Conservation (phyloP, 805 yeast genomes). For the Saturnispora quitensis region DNA sequence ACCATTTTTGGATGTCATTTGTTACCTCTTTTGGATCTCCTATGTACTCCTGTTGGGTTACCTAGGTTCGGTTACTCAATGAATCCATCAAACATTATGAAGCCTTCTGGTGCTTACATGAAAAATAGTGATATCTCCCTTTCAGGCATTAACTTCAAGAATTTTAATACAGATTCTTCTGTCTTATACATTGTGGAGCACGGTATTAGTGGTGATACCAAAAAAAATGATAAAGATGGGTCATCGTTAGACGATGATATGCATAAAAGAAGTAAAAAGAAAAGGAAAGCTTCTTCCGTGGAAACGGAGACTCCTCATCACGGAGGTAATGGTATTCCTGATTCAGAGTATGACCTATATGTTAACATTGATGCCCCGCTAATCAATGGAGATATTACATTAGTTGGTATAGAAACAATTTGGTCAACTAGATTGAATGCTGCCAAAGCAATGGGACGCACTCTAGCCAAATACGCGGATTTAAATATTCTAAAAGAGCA, state of each 20-base stretch:
- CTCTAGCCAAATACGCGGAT: conserved; percentile 41
- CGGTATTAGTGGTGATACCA: not conserved
- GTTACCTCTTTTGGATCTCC: conserved; percentile 50
- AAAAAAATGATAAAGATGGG: not conserved
- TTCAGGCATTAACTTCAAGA: conserved; percentile 20
- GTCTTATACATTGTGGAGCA: conserved; percentile 5
- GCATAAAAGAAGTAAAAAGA: conserved; percentile 31
- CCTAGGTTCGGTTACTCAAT: conserved; percentile 81
- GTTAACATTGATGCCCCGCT: conserved; percentile 92
- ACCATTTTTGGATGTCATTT: conserved; percentile 47
- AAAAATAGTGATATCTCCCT: conserved; percentile 22
- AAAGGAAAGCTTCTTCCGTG: conserved; percentile 31
- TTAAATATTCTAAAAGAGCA: conserved; percentile 26
- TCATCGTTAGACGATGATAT: conserved; percentile 11
- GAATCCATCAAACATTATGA: conserved; percentile 64
- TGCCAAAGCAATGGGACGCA: conserved; percentile 65
- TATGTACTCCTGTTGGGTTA: conserved; percentile 93
- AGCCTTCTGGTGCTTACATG: conserved; percentile 61
- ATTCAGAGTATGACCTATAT: conserved; percentile 43
- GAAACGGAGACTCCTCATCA: conserved; percentile 3
- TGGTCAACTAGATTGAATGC: conserved; percentile 69
- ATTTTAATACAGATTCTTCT: not conserved
- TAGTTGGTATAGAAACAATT: conserved; percentile 69
- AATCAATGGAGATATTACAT: conserved; percentile 79
- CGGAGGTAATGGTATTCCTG: conserved; percentile 33